Base-by-base conservation (phyloP, 495 filamentous ascomycete genomes). In the Pseudomonodictys pantanalensis region DNA sequence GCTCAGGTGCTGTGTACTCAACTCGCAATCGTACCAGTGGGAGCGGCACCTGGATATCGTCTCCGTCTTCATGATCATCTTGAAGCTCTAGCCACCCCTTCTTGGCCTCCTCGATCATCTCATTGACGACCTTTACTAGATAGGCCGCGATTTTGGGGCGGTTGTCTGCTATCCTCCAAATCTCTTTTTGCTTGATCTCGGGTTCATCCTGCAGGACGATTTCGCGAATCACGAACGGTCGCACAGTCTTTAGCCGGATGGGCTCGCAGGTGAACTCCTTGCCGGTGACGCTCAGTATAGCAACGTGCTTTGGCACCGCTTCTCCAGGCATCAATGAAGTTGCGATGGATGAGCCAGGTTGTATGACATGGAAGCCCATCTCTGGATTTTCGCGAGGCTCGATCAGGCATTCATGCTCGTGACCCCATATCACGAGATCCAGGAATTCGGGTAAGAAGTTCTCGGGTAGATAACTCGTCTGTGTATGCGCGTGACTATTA, bases 401-500 rank as follows among this genome's bases (percentile, higher is more conserved):
- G 63, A 97, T 95, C 3, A 93, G 71, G 69, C 92, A 97, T 74
- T 99, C 95, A 66, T 99, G 93, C 71, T 99, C 93, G 67, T 99
- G 93, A 23, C 93, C 93, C 93, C 93, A 99, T 43, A 99, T 77
- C 0, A 97, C 84, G 15, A 99, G 76, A 69, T 99, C 89, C 33
- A 97, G 73, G 69, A 95, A 99, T 4, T 88, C 86, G 0, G 93
- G 95, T 0, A 99, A 82, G 69, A 97, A 93, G 67, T 90, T 90
- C 68, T 99, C 95, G 1, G 95, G 91, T 0, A 99, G 79, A 68
- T 96, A 97, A 18, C 87, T 83, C 2, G 91, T 97, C 33, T 91
- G 83, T 2, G 88, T 95, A 68, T 97, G 86, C 1, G 91, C 87
- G 64, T 92, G 83, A 68, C 77, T 79, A 38, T 56, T 35, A 15